phyloP scores from a whole-genome alignment of 1,284 basidiomycete genomes.

The Cerioporus squamosus region DNA sequence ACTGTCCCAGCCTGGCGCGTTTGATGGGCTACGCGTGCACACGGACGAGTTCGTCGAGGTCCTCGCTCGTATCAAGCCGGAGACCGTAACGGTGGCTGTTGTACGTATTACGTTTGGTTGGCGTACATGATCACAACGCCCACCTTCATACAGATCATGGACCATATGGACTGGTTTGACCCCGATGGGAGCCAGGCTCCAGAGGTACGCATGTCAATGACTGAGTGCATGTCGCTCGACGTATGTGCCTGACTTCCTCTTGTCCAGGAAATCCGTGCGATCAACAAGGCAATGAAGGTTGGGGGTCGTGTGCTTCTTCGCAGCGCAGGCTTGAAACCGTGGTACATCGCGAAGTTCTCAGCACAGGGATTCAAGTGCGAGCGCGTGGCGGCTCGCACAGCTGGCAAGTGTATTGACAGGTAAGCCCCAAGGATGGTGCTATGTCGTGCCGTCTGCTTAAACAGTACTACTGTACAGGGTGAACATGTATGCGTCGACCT shows the following conservation, averaged over 20 bases:
- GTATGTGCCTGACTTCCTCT: too few species aligned
- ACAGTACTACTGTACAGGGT: slow-evolving; percentile 8
- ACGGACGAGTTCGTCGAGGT: slow-evolving; percentile 29
- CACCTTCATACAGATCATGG: slow-evolving; percentile 19
- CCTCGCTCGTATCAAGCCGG: slow-evolving; percentile 24
- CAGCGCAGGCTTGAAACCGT: slow-evolving; percentile 24
- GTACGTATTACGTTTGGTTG: slow-evolving; percentile 3
- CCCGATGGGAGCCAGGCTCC: slow-evolving; percentile 20
- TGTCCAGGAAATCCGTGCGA: slow-evolving; percentile 20
- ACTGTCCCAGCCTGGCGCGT: slow-evolving; percentile 21
- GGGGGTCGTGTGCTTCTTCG: slow-evolving; percentile 27
- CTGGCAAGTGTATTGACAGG: slow-evolving; percentile 27
- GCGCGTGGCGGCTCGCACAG: slow-evolving; percentile 19
- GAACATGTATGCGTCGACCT: slow-evolving; percentile 30
- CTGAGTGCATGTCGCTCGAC: too few species aligned
- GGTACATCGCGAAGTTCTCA: slow-evolving; percentile 26
- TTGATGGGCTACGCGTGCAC: slow-evolving; percentile 25
- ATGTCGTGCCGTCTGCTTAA: not conserved
- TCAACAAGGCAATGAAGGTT: slow-evolving; percentile 27
- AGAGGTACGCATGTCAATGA: not conserved
- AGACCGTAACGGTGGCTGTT: slow-evolving; percentile 25
- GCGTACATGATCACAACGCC: not conserved
- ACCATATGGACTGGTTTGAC: slow-evolving; percentile 30
- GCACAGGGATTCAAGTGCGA: slow-evolving; percentile 25
- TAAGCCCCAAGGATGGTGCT: not conserved